Evolutionary conservation across 2,329 filamentous ascomycete genomes (phyloP).

Genomic region (Cordyceps tenuipes): DNA sequence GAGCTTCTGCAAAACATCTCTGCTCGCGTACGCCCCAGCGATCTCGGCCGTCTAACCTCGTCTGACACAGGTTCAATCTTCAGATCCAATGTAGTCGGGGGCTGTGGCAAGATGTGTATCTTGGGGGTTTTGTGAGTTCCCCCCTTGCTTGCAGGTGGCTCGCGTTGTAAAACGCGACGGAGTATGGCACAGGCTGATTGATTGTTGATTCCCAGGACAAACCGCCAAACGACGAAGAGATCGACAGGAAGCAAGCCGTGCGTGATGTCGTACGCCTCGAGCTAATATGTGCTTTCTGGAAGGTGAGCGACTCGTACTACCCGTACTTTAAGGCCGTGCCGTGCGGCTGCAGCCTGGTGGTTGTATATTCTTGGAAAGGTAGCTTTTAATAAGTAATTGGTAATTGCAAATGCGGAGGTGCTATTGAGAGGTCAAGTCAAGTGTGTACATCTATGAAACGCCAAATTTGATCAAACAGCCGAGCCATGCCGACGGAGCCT

Average conservation of each 20-base stretch:
- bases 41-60: conserved; percentile 45
- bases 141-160: too few relatives aligned
- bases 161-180: too few relatives aligned
- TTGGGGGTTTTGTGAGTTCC: conserved; percentile 41
- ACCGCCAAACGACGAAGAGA: conserved; percentile 24
- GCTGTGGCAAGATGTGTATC: conserved; percentile 56
- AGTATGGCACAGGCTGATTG: background rate
- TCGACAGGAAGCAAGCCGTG: conserved; percentile 37
- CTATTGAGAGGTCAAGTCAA: background rate
- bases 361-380: background rate
- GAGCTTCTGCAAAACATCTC: conserved; percentile 59
- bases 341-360: too few relatives aligned
- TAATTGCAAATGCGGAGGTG: background rate
- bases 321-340: conserved; percentile 21
- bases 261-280: conserved; percentile 36
- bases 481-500: background rate
- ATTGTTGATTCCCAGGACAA: conserved; percentile 20
- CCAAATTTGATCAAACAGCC: background rate
- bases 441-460: background rate
- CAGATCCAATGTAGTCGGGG: conserved; percentile 50
- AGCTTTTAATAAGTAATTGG: background rate
- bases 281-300: conserved; percentile 62
- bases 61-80: conserved; percentile 43
- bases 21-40: conserved; percentile 43
- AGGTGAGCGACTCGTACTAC: conserved; percentile 46